These are phyloP conservation scores for Pistacia integerrima DNA, from an alignment of 345 rosid species.

Conservation along the genomic window DNA sequence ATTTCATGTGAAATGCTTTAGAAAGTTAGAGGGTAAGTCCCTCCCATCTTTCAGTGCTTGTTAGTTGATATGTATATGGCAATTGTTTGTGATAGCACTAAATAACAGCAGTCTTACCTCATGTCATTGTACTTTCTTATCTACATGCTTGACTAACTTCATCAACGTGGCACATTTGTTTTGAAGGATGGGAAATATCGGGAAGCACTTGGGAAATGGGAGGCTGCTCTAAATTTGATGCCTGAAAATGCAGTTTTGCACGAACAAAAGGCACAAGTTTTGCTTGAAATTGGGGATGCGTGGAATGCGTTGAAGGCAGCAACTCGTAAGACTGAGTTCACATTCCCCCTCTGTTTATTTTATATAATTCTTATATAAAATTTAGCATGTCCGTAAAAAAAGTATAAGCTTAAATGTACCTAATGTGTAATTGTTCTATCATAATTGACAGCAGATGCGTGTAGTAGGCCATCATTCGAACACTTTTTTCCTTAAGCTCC, in stretches of 20 bases:
- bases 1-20: too few relatives aligned
- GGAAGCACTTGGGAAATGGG: constrained; percentile 94
- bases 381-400: too few relatives aligned
- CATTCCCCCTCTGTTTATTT: background rate
- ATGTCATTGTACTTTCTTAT: background rate
- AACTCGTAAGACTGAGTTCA: constrained; percentile 44
- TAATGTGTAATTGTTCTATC: background rate
- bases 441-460: background rate
- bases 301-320: constrained; percentile 87
- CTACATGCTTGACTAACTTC: background rate
- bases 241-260: constrained; percentile 69
- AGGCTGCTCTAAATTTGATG: constrained; percentile 70
- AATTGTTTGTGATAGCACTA: background rate
- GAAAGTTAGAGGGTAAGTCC: background rate
- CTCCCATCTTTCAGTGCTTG: too few relatives aligned
- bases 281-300: constrained; percentile 86
- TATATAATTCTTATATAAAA: background rate
- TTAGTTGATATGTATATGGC: background rate
- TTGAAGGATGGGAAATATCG: constrained; percentile 76
- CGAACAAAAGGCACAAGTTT: constrained; percentile 91
- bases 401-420: background rate
- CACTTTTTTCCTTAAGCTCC: background rate
- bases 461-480: background rate
- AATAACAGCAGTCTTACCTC: background rate
- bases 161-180: constrained; percentile 12